Evolutionary conservation across 192 early-diverging fungal species (phyloP).

Genomic region (Linderina pennispora): DNA sequence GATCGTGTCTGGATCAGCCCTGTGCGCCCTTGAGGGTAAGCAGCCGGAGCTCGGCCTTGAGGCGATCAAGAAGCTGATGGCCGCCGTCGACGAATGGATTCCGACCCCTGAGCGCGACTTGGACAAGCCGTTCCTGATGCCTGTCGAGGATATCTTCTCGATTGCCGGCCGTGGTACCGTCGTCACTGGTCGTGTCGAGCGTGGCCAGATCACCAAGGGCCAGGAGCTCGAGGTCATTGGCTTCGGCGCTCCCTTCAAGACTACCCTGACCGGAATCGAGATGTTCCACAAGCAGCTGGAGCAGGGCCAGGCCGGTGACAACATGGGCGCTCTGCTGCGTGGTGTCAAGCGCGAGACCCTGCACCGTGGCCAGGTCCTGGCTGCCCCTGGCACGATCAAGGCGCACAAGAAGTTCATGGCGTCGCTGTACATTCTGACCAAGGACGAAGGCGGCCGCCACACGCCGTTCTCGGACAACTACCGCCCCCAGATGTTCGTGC

Average conservation of each 20-base stretch:
- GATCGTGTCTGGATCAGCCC: conserved; percentile 87
- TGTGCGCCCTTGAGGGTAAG: conserved; percentile 90
- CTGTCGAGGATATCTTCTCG: conserved; percentile 97
- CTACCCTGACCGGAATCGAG: conserved; percentile 95
- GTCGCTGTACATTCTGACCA: conserved; percentile 90
- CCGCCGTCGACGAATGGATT: conserved; percentile 85
- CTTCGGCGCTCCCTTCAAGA: conserved; percentile 82
- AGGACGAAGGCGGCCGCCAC: conserved; percentile 98
- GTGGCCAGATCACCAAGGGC: conserved; percentile 89
- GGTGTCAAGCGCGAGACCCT: conserved; percentile 97
- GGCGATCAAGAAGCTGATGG: conserved; percentile 88
- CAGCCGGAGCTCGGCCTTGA: conserved; percentile 88
- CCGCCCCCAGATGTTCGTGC: conserved; percentile 91
- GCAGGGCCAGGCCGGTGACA: conserved; percentile 94
- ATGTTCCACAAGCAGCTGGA: conserved; percentile 99
- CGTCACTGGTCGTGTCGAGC: conserved; percentile 90
- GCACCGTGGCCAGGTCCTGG: conserved; percentile 90
- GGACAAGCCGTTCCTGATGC: conserved; percentile 99
- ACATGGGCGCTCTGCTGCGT: conserved; percentile 95
- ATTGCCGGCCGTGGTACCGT: conserved; percentile 98
- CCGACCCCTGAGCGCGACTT: conserved; percentile 89
- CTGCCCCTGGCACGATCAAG: conserved; percentile 87
- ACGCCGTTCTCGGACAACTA: conserved; percentile 98
- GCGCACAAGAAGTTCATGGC: conserved; percentile 93
- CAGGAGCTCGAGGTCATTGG: conserved; percentile 96